Percentiles rank a stretch among this genome's conserved stretches.
Evolutionary conservation across 441 rosid genomes (phyloP).

Genomic region (Mallotus japonicus): DNA sequence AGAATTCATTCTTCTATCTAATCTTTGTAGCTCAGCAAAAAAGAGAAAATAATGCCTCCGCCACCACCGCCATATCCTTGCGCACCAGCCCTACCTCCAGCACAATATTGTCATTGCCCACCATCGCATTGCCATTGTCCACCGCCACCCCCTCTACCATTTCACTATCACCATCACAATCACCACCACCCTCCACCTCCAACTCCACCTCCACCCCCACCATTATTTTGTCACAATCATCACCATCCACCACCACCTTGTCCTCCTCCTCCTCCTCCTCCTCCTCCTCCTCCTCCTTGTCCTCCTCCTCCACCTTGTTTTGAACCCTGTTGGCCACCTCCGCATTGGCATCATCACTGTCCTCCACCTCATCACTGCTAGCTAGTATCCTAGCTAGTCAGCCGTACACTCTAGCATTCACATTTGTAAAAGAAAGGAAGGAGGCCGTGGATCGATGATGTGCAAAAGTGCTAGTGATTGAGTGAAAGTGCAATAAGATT

Average conservation of each 20-base stretch:
- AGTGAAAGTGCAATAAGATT: too few relatives aligned
- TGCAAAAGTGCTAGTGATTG: too few relatives aligned
- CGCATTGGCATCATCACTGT: conserved; percentile 3
- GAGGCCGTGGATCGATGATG: too few relatives aligned
- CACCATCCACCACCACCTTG: background rate
- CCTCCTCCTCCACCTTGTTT: conserved; percentile 5
- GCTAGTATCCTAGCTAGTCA: too few relatives aligned
- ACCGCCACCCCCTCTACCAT: background rate
- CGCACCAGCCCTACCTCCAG: background rate
- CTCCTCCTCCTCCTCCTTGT: too few relatives aligned
- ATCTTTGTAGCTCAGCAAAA: background rate
- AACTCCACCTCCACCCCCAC: background rate
- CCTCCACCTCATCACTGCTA: conserved; percentile 6
- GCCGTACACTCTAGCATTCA: background rate
- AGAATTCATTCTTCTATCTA: background rate
- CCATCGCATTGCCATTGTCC: background rate
- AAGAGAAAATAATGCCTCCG: background rate
- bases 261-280: background rate
- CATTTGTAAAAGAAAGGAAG: too few relatives aligned
- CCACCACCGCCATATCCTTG: too few relatives aligned
- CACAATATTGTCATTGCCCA: background rate
- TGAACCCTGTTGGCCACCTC: background rate
- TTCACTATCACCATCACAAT: background rate
- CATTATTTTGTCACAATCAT: background rate
- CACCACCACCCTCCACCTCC: conserved; percentile 10